A percentile compares a stretch with the other conserved stretches of the same genome.
These are phyloP conservation scores for Candida berthetii DNA, from an alignment of 805 yeast species.

Conservation along the genomic window DNA sequence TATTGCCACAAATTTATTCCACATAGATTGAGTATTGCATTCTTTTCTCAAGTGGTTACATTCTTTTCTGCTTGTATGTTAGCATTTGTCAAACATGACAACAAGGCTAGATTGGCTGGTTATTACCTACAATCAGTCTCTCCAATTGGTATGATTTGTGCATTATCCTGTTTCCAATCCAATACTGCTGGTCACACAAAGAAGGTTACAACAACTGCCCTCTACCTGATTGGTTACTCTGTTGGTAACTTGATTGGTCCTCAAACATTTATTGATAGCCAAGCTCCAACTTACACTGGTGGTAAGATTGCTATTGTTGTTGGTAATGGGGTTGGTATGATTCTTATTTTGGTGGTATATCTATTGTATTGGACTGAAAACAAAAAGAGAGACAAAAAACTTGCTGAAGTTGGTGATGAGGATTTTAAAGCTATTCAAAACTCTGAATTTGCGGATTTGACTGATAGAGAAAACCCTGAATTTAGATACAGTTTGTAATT, in stretches of 20 bases:
- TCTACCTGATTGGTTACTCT: slow-evolving; percentile 55
- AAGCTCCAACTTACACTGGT: slow-evolving; percentile 50
- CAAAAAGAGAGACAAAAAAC: no score
- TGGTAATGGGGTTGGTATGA: slow-evolving; percentile 38
- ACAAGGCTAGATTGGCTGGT: slow-evolving; percentile 6
- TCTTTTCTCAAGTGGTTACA: slow-evolving; percentile 19
- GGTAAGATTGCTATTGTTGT: slow-evolving; percentile 49
- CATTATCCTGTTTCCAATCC: slow-evolving; percentile 26
- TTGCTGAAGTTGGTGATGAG: no score
- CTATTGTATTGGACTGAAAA: slow-evolving; percentile 22
- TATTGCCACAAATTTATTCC: slow-evolving; percentile 4
- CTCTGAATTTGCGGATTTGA: slow-evolving; percentile 35
- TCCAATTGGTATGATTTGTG: slow-evolving; percentile 26
- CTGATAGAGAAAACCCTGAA: slow-evolving; percentile 34
- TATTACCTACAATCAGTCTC: slow-evolving; percentile 4
- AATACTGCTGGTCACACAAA: slow-evolving; percentile 70
- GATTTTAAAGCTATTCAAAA: slow-evolving; percentile 20
- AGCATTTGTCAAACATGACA: slow-evolving; percentile 17
- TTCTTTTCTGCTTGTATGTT: slow-evolving; percentile 22
- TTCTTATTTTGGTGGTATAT: slow-evolving; percentile 22
- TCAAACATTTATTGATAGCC: slow-evolving; percentile 48
- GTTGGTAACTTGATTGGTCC: slow-evolving; percentile 67
- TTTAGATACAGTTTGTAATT: slow-evolving; percentile 27
- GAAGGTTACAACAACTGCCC: slow-evolving; percentile 49
- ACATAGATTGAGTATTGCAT: slow-evolving; percentile 22